Base-by-base conservation (phyloP, 2,329 filamentous ascomycete species). In the Fusarium sp. region DNA sequence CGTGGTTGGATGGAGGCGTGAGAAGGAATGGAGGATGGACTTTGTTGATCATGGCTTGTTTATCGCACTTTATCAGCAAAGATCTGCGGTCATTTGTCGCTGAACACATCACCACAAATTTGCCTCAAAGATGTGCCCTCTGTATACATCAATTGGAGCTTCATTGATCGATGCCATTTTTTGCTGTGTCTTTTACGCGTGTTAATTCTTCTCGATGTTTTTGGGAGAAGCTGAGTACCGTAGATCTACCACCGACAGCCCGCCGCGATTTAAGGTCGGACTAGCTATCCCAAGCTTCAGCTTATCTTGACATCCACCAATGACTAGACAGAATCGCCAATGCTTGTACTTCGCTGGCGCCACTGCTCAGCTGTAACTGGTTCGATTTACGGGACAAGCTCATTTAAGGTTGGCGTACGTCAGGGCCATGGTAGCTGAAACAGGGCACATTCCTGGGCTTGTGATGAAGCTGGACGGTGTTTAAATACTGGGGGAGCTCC, bases 401-500 rank as follows among this genome's bases (percentile, higher is more conserved):
- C 43, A 65, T 50, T 50, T 65, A 57, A 57, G 51, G 62, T 67
- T 66, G 57, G 46, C 40, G 52, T 59, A 53, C 60, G 40, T 59
- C 62, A 65, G 53, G 51, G 51, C 42, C 7, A 31, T 39, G 24
- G 28, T 34, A 65, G 62, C 62, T 65, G 60, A 65, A 65, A 65
- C 61, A 62, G 57, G 54, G 60, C 57, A 42, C 28, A 31, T 31
- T 24, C 21, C 49, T 39, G 24, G 47, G 60, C 58, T 44, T 57
- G 26, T 19, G 50, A 31, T 13, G 15, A 39, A 55, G 50, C 43
- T 50, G 13, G 24, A n/a, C 17, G 26, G 40, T 31, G 45, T 36
- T 63, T 59, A 68, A 68, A 67, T 65, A 67, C 45, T 34, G 24
- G 64, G 50, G 50, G 17, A 62, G 40, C 57, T 65, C 34, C 43